Evolutionary conservation across 2,329 filamentous ascomycete genomes (phyloP).

Genomic region (Ceratocystis papillata): DNA sequence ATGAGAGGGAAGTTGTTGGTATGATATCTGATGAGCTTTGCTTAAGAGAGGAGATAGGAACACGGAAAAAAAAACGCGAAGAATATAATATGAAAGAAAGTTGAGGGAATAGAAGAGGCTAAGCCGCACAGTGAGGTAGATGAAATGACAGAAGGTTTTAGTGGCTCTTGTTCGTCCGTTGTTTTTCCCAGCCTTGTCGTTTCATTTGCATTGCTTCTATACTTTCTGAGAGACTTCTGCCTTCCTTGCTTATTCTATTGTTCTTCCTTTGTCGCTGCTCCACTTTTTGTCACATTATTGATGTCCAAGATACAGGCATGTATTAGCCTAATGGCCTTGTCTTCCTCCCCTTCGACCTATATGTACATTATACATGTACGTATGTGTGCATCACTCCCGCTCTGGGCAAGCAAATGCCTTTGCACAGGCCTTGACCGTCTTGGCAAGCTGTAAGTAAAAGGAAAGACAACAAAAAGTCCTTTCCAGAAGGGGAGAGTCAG

Average conservation of each 20-base stretch:
- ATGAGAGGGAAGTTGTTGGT: too few relatives aligned
- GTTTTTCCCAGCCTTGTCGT: background rate
- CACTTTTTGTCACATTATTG: slow-evolving; percentile 1
- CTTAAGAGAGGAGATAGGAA: background rate
- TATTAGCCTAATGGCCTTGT: background rate
- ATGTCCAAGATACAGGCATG: background rate
- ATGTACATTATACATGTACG: background rate
- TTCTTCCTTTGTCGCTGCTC: background rate
- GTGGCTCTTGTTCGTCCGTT: background rate
- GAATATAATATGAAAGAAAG: background rate
- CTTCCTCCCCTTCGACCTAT: background rate
- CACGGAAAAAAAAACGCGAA: too few relatives aligned
- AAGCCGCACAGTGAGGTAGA: background rate
- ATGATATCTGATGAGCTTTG: too few relatives aligned
- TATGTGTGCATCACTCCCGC: background rate
- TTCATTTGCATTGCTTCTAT: too few relatives aligned
- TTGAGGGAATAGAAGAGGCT: background rate
- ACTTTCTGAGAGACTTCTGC: background rate
- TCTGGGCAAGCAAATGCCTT: slow-evolving; percentile 2
- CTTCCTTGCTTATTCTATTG: background rate
- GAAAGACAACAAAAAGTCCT: slow-evolving; percentile 5
- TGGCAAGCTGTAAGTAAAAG: slow-evolving; percentile 1
- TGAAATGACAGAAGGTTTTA: too few relatives aligned
- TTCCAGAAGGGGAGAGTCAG: background rate
- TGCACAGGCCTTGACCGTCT: slow-evolving; percentile 5